Base-by-base conservation (phyloP, 2,329 filamentous ascomycete genomes). In the Talaromyces sp. region DNA sequence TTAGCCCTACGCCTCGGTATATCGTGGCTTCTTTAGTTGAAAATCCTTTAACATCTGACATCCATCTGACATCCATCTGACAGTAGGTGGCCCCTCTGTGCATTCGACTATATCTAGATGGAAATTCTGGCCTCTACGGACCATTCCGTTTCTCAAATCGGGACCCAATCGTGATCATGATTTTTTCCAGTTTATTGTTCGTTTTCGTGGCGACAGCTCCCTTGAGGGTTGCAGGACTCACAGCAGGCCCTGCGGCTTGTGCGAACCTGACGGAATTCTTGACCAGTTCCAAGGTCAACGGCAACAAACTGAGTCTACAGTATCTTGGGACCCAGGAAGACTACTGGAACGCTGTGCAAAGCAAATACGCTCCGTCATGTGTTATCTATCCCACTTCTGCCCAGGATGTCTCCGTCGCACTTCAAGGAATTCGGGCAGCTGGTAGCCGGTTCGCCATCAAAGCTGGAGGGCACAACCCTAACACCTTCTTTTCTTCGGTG, bases 401-500 rank as follows among this genome's bases (percentile, higher is more conserved):
- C 0, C 65, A 69, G 49, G 70, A 72, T 59, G 69, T 72, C 13
- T 72, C 69, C n/a, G 54, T 62, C 9, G 59, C 66, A 9, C 57
- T 71, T 4, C 62, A 68, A 44, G 69, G 67, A 4, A 65, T 72
- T 27, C 65, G 63, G 28, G 65, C 65, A 17, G 67, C 69, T 10
- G 69, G 63, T n/a, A 67, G 64, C 54, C 66, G 67, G n/a, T 68
- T 68, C 51, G 69, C 69, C 39, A 63, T 71, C 33, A 71, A 69
- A 55, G 67, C 67, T 2, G 68, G 65, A 11, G 69, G 69, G 2
- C 69, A 71, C 51, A 71, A 70, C 25, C 66, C 69, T n/a, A 71
- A 71, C 30, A 66, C 62, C 0, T 68, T 67, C 58, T 68, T 62
- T 19, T 68, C 69, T 4, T 70, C 68, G 2, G 69, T 70, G 77